phyloP scores from a whole-genome alignment of 345 rosid genomes.

The Camelina hispida region DNA sequence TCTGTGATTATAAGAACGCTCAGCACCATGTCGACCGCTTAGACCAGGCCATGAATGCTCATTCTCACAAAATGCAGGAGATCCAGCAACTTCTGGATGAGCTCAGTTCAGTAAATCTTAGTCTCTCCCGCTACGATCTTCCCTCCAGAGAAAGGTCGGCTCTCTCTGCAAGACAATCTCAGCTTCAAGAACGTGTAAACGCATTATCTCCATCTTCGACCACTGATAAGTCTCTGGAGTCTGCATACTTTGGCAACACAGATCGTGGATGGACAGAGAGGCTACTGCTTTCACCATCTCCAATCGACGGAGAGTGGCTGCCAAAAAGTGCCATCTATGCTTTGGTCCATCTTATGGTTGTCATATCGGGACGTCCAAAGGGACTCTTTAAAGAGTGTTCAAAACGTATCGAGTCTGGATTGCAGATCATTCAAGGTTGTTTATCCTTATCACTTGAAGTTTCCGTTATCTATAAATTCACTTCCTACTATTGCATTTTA shows the following conservation, averaged over 20 bases:
- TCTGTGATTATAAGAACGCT: conserved; percentile 91
- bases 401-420: conserved; percentile 87
- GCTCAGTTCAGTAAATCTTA: conserved; percentile 68
- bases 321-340: conserved; percentile 91
- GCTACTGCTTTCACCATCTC: conserved; percentile 84
- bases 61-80: conserved; percentile 57
- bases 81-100: conserved; percentile 60
- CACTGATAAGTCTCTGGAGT: conserved; percentile 55
- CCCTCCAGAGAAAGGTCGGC: conserved; percentile 69
- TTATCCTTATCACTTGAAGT: background rate
- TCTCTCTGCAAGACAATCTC: conserved; percentile 56
- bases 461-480: background rate
- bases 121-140: conserved; percentile 66
- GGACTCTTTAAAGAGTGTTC: conserved; percentile 93
- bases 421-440: conserved; percentile 75
- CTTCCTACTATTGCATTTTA: conserved; percentile 9
- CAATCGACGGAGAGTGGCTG: conserved; percentile 94
- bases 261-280: conserved; percentile 64
- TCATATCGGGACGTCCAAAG: conserved; percentile 88
- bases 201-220: conserved; percentile 45
- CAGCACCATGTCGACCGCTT: conserved; percentile 81
- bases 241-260: conserved; percentile 65
- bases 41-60: conserved; percentile 90
- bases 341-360: conserved; percentile 90
- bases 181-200: conserved; percentile 62